A percentile compares a stretch with the other conserved stretches of the same genome.
Evolutionary conservation across 2,329 filamentous ascomycete species (phyloP).

Genomic region (Trichoderma koningiopsis): DNA sequence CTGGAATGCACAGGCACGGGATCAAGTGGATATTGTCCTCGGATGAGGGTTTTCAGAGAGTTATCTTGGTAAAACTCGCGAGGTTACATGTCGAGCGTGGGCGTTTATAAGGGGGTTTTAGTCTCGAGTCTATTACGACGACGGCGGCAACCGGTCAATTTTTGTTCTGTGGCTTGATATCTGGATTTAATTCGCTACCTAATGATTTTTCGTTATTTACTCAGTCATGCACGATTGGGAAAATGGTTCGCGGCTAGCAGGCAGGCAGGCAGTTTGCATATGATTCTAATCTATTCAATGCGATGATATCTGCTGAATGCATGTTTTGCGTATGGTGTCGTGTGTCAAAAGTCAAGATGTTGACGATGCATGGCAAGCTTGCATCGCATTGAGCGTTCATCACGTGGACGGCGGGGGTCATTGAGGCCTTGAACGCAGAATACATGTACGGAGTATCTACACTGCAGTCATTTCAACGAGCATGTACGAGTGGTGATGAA

Average conservation of each 20-base stretch:
- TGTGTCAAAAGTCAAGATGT: background rate
- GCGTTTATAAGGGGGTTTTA: background rate
- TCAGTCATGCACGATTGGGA: slow-evolving; percentile 72
- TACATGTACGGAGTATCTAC: background rate
- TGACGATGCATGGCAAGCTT: slow-evolving; percentile 9
- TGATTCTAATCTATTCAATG: slow-evolving; percentile 69
- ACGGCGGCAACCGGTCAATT: background rate
- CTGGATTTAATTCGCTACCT: background rate
- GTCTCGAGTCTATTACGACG: background rate
- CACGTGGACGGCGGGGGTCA: slow-evolving; percentile 1
- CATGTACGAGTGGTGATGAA: background rate
- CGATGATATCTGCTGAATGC: background rate
- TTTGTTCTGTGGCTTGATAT: slow-evolving; percentile 41
- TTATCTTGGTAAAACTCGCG: slow-evolving; percentile 44
- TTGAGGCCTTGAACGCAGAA: background rate
- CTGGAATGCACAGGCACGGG: slow-evolving; percentile 45
- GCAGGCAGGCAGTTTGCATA: slow-evolving; percentile 51
- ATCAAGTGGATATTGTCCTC: slow-evolving; percentile 46
- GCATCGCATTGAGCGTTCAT: slow-evolving; percentile 12
- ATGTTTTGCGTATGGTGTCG: background rate
- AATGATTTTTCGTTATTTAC: slow-evolving; percentile 43
- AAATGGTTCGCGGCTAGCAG: background rate
- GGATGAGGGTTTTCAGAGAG: slow-evolving; percentile 63
- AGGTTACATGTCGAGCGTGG: background rate
- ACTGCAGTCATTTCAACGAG: background rate